phyloP scores from a whole-genome alignment of 345 rosid species.

The Boechera divaricarpa region DNA sequence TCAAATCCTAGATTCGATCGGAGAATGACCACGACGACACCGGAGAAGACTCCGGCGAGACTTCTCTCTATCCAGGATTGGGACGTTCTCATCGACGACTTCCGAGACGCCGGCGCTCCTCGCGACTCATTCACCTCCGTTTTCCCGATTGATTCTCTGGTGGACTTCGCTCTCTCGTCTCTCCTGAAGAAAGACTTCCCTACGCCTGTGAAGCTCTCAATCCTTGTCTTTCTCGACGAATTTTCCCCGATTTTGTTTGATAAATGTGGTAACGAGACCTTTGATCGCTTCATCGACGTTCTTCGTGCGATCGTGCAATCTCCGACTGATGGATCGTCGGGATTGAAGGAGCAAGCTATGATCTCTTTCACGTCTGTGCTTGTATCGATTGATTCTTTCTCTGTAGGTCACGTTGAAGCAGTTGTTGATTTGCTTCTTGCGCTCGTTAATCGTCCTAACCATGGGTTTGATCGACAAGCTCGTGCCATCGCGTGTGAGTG shows the following conservation, averaged over 20 bases:
- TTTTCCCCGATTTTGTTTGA: constrained; percentile 51
- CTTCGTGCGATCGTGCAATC: constrained; percentile 71
- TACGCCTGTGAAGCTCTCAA: constrained; percentile 62
- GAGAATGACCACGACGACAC: constrained; percentile 46
- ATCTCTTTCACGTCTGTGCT: constrained; percentile 77
- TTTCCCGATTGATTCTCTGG: constrained; percentile 48
- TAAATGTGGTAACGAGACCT: constrained; percentile 25
- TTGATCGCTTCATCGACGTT: constrained; percentile 70
- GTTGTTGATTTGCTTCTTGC: constrained; percentile 74
- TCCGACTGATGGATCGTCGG: constrained; percentile 65
- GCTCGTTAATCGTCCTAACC: constrained; percentile 86
- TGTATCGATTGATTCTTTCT: constrained; percentile 61
- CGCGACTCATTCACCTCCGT: constrained; percentile 59
- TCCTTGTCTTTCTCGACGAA: constrained; percentile 82
- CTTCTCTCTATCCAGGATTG: constrained; percentile 74
- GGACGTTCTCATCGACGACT: constrained; percentile 79
- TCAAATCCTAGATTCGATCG: constrained; percentile 35
- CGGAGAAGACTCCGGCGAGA: constrained; percentile 52
- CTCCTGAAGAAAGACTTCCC: constrained; percentile 74
- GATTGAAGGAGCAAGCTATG: constrained; percentile 83
- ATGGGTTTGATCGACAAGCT: constrained; percentile 80
- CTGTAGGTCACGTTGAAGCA: constrained; percentile 50
- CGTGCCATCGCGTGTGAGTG: constrained; percentile 90
- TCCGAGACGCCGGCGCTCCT: constrained; percentile 69
- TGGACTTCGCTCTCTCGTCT: constrained; percentile 68